Percentiles rank a stretch among this genome's conserved stretches.
These are phyloP conservation scores for Colletotrichum brevisporum DNA, from an alignment of 2,329 filamentous ascomycete species.

Conservation along the genomic window DNA sequence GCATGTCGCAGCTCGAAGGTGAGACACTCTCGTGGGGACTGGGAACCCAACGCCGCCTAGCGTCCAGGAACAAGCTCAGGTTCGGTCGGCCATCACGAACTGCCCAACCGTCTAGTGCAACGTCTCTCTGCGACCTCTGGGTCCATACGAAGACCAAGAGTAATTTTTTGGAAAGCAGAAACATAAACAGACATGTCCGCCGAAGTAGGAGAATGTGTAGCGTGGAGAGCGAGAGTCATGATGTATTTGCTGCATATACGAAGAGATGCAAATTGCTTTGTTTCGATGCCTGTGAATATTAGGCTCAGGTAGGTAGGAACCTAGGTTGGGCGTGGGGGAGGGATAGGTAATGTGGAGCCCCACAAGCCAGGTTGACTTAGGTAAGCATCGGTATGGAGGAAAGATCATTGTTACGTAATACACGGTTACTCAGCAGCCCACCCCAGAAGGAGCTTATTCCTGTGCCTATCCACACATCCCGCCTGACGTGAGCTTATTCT, in stretches of 20 bases:
- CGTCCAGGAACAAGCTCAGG: constrained; percentile 12
- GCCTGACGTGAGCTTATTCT: constrained; percentile 34
- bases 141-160: constrained; percentile 1
- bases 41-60: constrained; percentile 16
- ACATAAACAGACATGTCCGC: neutral
- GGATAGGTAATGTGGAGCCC: neutral
- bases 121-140: neutral
- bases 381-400: neutral
- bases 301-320: no score
- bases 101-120: neutral
- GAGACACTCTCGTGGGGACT: constrained; percentile 26
- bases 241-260: constrained; percentile 22
- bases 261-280: constrained; percentile 11
- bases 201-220: neutral
- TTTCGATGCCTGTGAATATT: constrained; percentile 7
- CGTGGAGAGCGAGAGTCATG: neutral
- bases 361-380: neutral
- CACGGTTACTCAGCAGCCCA: neutral
- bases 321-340: neutral
- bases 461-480: constrained; percentile 21
- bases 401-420: neutral
- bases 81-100: neutral
- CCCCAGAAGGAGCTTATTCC: neutral
- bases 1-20: constrained; percentile 34
- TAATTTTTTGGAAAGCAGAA: neutral